These are phyloP conservation scores for Histomonas meleagridis DNA, from an alignment of 208 protist species.

Conservation along the genomic window DNA sequence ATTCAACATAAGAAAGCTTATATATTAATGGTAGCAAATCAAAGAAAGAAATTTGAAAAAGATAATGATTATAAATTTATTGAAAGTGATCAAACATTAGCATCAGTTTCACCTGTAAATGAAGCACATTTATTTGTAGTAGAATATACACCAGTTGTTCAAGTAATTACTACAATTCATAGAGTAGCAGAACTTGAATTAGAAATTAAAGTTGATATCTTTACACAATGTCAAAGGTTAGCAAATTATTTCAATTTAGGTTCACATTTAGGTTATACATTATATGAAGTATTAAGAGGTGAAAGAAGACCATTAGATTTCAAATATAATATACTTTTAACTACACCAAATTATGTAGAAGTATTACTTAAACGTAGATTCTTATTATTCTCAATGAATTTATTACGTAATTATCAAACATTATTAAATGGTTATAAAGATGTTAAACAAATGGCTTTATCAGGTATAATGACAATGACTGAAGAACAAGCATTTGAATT, in stretches of 20 bases:
- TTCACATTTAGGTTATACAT: background rate
- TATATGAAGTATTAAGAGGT: background rate
- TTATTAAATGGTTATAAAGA: background rate
- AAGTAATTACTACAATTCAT: background rate
- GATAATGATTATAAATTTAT: background rate
- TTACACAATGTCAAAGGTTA: no score
- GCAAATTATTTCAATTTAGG: background rate
- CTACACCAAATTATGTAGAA: background rate
- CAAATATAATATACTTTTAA: background rate
- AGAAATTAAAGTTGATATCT: background rate
- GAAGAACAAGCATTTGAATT: background rate
- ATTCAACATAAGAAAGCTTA: background rate
- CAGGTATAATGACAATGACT: background rate
- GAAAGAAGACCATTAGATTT: background rate
- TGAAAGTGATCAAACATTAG: background rate
- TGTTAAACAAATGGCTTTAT: background rate
- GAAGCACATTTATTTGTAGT: background rate
- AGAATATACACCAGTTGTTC: background rate
- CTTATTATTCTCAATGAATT: background rate
- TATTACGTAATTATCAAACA: background rate
- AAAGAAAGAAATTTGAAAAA: background rate
- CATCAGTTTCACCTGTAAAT: background rate
- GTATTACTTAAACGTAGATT: background rate
- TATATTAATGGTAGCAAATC: background rate
- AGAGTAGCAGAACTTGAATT: background rate